Conservation (phyloP, 257 asterid genomes). For the Forsythia viridissima region DNA sequence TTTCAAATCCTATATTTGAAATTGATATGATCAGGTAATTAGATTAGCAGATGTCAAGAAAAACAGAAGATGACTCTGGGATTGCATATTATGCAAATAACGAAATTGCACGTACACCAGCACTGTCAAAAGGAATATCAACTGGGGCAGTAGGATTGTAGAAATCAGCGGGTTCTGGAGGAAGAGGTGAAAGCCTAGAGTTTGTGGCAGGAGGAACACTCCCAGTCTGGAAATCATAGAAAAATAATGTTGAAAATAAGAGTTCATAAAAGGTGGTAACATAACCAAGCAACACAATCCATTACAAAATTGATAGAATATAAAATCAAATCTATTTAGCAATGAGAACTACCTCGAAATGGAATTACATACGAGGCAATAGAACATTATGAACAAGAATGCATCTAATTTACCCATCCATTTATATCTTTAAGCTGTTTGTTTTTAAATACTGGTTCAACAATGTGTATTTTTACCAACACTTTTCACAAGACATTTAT, state of each 20-base stretch:
- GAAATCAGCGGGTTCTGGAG: slow-evolving; percentile 94
- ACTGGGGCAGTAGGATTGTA: slow-evolving; percentile 80
- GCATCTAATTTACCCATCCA: neutral
- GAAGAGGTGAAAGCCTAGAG: slow-evolving; percentile 94
- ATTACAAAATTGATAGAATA: neutral
- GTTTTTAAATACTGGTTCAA: neutral
- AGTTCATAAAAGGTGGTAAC: neutral
- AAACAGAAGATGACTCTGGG: slow-evolving; percentile 2
- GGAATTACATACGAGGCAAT: neutral
- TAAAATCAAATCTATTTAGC: neutral
- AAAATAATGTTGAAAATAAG: slow-evolving; percentile 3
- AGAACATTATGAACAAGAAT: neutral
- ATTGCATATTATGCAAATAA: slow-evolving; percentile 12
- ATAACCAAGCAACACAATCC: neutral
- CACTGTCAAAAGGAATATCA: slow-evolving; percentile 83
- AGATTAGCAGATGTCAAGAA: slow-evolving; percentile 23
- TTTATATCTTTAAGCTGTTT: neutral
- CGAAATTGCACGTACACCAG: slow-evolving; percentile 21
- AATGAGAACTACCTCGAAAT: neutral
- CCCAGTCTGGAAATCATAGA: slow-evolving; percentile 52
- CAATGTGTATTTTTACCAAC: neutral
- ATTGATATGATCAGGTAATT: slow-evolving; percentile 12
- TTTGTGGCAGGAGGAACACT: slow-evolving; percentile 78
- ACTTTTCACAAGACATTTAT: neutral
- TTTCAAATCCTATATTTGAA: slow-evolving; percentile 63